Evolutionary conservation across 202 grass and related monocot genomes (phyloP).

Genomic region (Elaeis oleifera): DNA sequence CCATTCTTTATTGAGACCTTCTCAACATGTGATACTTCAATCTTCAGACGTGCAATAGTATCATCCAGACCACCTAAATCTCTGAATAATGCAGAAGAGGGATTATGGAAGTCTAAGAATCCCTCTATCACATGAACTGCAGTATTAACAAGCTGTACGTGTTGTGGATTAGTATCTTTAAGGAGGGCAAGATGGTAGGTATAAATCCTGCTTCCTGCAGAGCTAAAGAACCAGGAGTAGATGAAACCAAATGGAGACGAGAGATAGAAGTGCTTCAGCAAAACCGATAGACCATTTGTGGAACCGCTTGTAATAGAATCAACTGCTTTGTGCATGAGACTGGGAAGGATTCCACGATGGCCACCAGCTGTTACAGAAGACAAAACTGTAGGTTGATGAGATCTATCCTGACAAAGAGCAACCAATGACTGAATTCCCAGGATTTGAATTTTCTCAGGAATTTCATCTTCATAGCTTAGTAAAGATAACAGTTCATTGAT

Average conservation of each 20-base stretch:
- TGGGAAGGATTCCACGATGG: slow-evolving; percentile 53
- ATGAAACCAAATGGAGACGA: slow-evolving; percentile 70
- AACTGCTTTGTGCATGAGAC: slow-evolving; percentile 70
- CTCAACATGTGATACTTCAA: slow-evolving; percentile 47
- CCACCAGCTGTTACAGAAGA: slow-evolving; percentile 53
- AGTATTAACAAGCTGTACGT: slow-evolving; percentile 56
- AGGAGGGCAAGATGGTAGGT: slow-evolving; percentile 75
- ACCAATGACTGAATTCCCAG: slow-evolving; percentile 65
- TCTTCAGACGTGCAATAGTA: slow-evolving; percentile 60
- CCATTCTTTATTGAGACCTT: slow-evolving; percentile 20
- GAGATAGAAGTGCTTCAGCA: slow-evolving; percentile 63
- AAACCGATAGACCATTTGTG: slow-evolving; percentile 51
- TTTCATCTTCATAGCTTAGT: slow-evolving; percentile 66
- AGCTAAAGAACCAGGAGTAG: slow-evolving; percentile 73
- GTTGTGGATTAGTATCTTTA: slow-evolving; percentile 52
- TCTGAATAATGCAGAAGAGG: slow-evolving; percentile 66
- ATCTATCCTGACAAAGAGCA: slow-evolving; percentile 62
- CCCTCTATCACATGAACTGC: slow-evolving; percentile 70
- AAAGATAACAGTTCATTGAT: slow-evolving; percentile 69
- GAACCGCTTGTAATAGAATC: slow-evolving; percentile 59
- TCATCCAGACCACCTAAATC: slow-evolving; percentile 71
- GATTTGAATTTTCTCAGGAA: slow-evolving; percentile 68
- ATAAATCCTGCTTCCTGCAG: slow-evolving; percentile 74
- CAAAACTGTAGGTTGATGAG: slow-evolving; percentile 53
- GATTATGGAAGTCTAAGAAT: slow-evolving; percentile 77